Evolutionary conservation across 352 stramenopile species (phyloP).

Genomic region (Pythium aphanidermatum): DNA sequence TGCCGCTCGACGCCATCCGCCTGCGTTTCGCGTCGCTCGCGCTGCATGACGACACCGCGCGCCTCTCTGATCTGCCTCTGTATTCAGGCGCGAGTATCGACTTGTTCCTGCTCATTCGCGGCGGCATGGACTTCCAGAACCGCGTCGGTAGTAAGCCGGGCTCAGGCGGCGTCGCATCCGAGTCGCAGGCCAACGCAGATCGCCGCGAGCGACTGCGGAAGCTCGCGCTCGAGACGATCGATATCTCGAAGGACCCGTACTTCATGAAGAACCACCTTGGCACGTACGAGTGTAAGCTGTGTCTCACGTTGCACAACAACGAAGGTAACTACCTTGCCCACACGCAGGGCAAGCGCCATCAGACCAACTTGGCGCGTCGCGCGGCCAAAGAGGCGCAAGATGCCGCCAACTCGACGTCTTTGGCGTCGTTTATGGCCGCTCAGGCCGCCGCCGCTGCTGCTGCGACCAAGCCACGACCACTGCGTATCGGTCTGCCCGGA

Average conservation of each 20-base stretch:
- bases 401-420: constrained; percentile 38
- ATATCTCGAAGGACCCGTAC: constrained; percentile 99
- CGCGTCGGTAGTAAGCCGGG: constrained; percentile 78
- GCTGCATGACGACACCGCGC: constrained; percentile 16
- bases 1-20: constrained; percentile 14
- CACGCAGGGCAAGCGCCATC: constrained; percentile 98
- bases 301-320: constrained; percentile 98
- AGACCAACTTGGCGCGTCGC: constrained; percentile 93
- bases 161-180: constrained; percentile 65
- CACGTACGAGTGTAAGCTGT: constrained; percentile 99
- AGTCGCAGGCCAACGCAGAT: constrained; percentile 86
- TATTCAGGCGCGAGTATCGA: constrained; percentile 13
- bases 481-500: constrained; percentile 95
- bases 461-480: constrained; percentile 56
- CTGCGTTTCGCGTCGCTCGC: constrained; percentile 19
- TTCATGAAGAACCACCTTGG: constrained; percentile 99
- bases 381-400: constrained; percentile 80
- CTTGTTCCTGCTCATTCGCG: constrained; percentile 13
- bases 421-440: constrained; percentile 38
- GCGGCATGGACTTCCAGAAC: constrained; percentile 83
- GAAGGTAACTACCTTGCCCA: constrained; percentile 99
- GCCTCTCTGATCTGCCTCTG: constrained; percentile 15
- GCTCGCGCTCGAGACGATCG: constrained; percentile 98
- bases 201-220: constrained; percentile 95
- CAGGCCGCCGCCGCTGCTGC: constrained; percentile 31